A percentile compares a stretch with the other conserved stretches of the same genome.
Evolutionary conservation across 2,329 filamentous ascomycete genomes (phyloP).

Genomic region (Sclerotinia nivalis): DNA sequence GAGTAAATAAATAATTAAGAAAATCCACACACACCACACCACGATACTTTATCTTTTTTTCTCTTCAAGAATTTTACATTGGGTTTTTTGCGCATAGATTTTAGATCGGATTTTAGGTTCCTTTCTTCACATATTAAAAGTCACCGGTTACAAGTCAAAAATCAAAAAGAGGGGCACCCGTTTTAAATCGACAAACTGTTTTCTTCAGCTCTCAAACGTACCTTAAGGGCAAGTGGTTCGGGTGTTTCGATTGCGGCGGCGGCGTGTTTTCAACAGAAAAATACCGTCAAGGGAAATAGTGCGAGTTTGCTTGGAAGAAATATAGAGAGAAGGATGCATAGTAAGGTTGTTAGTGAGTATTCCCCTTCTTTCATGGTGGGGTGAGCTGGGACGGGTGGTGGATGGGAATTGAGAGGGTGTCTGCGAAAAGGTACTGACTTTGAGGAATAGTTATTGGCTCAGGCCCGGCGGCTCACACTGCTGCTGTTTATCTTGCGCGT

Average conservation of each 20-base stretch:
- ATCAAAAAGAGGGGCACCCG: neutral
- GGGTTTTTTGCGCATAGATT: neutral
- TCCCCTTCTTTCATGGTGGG: neutral
- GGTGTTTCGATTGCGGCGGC: conserved; percentile 73
- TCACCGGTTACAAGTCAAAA: neutral
- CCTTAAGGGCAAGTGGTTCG: conserved; percentile 71
- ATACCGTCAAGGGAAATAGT: conserved; percentile 41
- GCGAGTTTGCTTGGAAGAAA: conserved; percentile 36
- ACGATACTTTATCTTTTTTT: conserved; percentile 24
- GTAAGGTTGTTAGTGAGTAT: conserved; percentile 81
- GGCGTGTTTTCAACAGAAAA: conserved; percentile 62
- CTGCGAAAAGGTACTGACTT: conserved; percentile 24
- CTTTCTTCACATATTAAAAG: no score
- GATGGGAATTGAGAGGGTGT: neutral
- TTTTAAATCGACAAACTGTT: conserved; percentile 77
- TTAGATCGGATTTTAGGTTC: neutral
- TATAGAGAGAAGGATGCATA: conserved; percentile 72
- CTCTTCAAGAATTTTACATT: neutral
- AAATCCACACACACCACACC: neutral
- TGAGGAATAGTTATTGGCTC: conserved; percentile 73
- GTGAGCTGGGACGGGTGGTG: neutral
- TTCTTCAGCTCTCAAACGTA: conserved; percentile 75
- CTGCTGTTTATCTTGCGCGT: conserved; percentile 91
- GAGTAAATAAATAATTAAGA: neutral
- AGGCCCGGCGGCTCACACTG: conserved; percentile 95